A percentile compares a stretch with the other conserved stretches of the same genome.
phyloP scores from a whole-genome alignment of 2,329 filamentous ascomycete species.

The Periglandula ipomoeae region DNA sequence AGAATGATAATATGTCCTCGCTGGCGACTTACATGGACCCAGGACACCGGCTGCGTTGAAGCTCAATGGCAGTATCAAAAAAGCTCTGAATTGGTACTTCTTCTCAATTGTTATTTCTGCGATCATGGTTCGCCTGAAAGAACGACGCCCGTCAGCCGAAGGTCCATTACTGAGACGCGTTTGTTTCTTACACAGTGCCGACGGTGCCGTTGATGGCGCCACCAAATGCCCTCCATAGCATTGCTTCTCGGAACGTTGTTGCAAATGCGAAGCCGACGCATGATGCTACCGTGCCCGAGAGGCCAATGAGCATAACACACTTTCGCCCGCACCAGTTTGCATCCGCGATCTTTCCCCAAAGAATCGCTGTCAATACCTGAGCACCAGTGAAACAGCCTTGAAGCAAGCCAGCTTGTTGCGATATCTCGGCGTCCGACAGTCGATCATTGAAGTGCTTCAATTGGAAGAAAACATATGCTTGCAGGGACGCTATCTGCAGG shows the following conservation, averaged over 20 bases:
- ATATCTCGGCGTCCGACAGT: slow-evolving; percentile 44
- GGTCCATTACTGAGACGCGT: neutral
- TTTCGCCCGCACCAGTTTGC: slow-evolving; percentile 55
- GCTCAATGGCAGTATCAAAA: slow-evolving; percentile 37
- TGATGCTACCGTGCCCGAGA: slow-evolving; percentile 57
- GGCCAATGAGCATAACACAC: slow-evolving; percentile 58
- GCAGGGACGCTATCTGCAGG: too few species aligned
- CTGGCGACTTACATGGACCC: slow-evolving; percentile 27
- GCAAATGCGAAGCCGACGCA: slow-evolving; percentile 67
- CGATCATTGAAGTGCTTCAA: slow-evolving; percentile 55
- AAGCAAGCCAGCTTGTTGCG: slow-evolving; percentile 59
- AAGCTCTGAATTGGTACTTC: slow-evolving; percentile 38
- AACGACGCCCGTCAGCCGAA: slow-evolving; percentile 7
- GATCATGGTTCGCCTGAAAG: slow-evolving; percentile 35
- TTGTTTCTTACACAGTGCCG: slow-evolving; percentile 33
- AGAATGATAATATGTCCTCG: neutral
- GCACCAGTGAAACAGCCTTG: slow-evolving; percentile 64
- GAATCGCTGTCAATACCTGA: slow-evolving; percentile 63
- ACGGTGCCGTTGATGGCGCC: slow-evolving; percentile 45
- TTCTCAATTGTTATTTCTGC: slow-evolving; percentile 39
- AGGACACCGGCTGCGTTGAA: slow-evolving; percentile 41
- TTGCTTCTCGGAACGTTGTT: slow-evolving; percentile 51
- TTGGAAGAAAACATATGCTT: slow-evolving; percentile 69
- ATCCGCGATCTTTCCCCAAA: slow-evolving; percentile 62
- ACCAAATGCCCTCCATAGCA: slow-evolving; percentile 57